Percentiles rank a stretch among this genome's conserved stretches.
phyloP scores from a whole-genome alignment of 805 yeast species.

The Teunomyces aglyptinius region DNA sequence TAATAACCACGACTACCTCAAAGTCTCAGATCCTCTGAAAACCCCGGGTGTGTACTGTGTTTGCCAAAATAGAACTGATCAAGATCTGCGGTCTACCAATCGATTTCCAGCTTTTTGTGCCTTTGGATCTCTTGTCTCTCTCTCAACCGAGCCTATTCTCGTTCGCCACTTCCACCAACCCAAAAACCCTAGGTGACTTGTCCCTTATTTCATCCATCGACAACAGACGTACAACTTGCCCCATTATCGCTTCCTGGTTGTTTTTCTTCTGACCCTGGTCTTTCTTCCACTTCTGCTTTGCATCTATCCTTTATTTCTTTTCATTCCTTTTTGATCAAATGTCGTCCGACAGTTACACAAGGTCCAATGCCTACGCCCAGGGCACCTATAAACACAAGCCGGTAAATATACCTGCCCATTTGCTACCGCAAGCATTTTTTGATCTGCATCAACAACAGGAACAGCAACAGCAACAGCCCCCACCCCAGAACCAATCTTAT shows the following conservation, averaged over 20 bases:
- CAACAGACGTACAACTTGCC: not conserved
- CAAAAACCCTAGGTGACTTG: not conserved
- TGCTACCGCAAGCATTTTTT: conserved; percentile 14
- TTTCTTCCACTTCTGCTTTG: not conserved
- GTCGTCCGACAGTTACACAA: conserved; percentile 1
- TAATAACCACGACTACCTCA: conserved; percentile 1
- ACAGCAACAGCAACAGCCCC: conserved; percentile 1
- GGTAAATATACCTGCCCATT: conserved; percentile 16
- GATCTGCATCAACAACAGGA: conserved; percentile 4
- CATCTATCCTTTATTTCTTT: not conserved
- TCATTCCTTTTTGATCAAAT: conserved; percentile 1
- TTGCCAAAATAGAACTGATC: not conserved
- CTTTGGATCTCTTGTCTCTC: not conserved
- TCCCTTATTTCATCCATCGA: not conserved
- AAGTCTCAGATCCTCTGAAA: not conserved
- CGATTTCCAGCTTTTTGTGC: not conserved
- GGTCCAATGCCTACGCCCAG: conserved; percentile 4
- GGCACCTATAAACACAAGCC: conserved; percentile 3
- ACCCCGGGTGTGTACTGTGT: not conserved
- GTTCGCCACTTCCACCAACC: not conserved
- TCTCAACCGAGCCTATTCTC: not conserved
- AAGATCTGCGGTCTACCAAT: not conserved
- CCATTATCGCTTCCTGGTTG: not conserved
- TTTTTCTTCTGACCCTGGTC: not conserved
- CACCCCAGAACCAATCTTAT: not conserved